These are phyloP conservation scores for Megacollybia marginata DNA, from an alignment of 768 basidiomycete genomes.

Conservation along the genomic window DNA sequence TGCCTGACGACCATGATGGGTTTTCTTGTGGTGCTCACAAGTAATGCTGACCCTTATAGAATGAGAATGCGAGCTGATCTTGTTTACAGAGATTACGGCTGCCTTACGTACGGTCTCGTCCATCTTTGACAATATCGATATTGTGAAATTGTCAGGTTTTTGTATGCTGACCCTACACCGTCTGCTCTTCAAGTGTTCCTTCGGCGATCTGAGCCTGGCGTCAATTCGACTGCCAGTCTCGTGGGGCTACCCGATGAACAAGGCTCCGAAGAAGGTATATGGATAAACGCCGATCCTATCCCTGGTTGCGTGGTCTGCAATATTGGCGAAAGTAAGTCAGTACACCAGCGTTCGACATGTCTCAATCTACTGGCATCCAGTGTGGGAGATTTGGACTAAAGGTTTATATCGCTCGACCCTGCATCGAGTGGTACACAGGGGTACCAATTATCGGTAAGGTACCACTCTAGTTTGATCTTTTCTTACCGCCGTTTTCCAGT, in stretches of 20 bases:
- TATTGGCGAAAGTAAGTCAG: constrained; percentile 75
- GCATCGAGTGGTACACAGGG: constrained; percentile 80
- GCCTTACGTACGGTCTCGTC: constrained; percentile 58
- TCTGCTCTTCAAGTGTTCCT: constrained; percentile 81
- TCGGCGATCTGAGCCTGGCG: constrained; percentile 27
- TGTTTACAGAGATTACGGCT: constrained; percentile 74
- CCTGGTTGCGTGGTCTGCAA: constrained; percentile 85
- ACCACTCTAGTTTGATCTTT: constrained; percentile 16
- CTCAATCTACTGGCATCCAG: constrained; percentile 23
- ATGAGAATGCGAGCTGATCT: constrained; percentile 2
- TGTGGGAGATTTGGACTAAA: constrained; percentile 92
- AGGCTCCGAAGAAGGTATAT: constrained; percentile 51
- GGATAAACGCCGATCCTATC: constrained; percentile 83
- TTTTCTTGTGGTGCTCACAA: constrained; percentile 90
- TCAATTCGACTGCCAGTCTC: constrained; percentile 13
- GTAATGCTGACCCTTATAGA: constrained; percentile 28
- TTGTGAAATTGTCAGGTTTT: constrained; percentile 42
- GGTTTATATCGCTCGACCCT: constrained; percentile 84
- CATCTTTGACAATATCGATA: not conserved
- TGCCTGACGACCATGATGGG: constrained; percentile 73
- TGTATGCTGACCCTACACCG: constrained; percentile 77
- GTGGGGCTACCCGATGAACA: constrained; percentile 41
- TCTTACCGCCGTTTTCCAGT: constrained; percentile 22
- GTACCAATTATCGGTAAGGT: constrained; percentile 58
- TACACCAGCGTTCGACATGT: not conserved